A percentile compares a stretch with the other conserved stretches of the same genome.
phyloP scores from a whole-genome alignment of 768 basidiomycete genomes.

The Tubosaeta sp. region DNA sequence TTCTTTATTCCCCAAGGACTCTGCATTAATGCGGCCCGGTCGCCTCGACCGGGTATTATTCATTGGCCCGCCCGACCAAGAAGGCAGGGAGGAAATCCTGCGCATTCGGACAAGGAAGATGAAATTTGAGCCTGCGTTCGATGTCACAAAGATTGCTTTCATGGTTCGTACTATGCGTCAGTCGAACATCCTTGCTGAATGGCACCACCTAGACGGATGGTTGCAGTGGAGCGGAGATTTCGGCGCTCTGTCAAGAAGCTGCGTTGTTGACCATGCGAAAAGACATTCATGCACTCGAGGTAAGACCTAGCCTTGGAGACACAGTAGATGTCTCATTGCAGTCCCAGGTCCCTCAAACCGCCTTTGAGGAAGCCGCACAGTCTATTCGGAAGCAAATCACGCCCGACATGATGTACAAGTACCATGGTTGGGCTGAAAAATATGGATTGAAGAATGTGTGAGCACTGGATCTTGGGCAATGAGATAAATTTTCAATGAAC shows the following conservation, averaged over 20 bases:
- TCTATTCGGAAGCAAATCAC: constrained; percentile 82
- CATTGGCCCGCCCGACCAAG: constrained; percentile 85
- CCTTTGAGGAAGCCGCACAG: constrained; percentile 71
- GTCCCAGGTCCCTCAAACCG: constrained; percentile 64
- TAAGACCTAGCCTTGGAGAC: constrained; percentile 35
- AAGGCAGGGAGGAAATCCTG: constrained; percentile 81
- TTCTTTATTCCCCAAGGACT: constrained; percentile 53
- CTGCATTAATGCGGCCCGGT: constrained; percentile 92
- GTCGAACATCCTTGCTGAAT: constrained; percentile 3
- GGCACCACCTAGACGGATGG: constrained; percentile 67
- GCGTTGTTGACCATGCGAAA: constrained; percentile 88
- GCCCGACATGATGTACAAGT: constrained; percentile 66
- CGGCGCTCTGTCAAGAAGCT: constrained; percentile 92
- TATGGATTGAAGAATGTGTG: constrained; percentile 21
- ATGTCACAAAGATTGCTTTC: constrained; percentile 61
- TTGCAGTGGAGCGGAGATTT: constrained; percentile 94
- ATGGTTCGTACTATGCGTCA: constrained; percentile 43
- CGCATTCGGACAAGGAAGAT: constrained; percentile 72
- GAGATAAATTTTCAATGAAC: too few relatives aligned
- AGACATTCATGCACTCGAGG: constrained; percentile 72
- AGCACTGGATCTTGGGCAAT: background rate
- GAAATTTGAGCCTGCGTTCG: constrained; percentile 69
- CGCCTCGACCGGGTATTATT: constrained; percentile 91
- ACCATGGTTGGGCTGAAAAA: constrained; percentile 60
- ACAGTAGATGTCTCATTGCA: background rate